These are phyloP conservation scores for Atractiella rhizophila DNA, from an alignment of 768 basidiomycete genomes.

Conservation along the genomic window DNA sequence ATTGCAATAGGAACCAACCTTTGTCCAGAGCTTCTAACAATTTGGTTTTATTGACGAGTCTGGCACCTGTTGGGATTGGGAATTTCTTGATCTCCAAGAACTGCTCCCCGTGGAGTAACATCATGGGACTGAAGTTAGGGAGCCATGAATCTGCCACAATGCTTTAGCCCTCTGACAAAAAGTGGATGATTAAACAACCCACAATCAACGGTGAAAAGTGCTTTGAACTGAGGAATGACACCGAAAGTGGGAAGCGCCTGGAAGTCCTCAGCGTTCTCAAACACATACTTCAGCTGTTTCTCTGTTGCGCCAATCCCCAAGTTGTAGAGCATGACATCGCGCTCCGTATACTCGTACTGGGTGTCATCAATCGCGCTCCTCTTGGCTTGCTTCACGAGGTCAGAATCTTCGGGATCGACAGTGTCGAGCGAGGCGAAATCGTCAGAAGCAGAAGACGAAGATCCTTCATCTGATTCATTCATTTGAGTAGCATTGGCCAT, in stretches of 20 bases:
- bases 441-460: constrained; percentile 4
- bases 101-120: constrained; percentile 93
- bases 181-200: background rate
- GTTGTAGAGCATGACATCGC: constrained; percentile 84
- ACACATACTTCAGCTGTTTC: constrained; percentile 73
- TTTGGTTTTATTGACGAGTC: constrained; percentile 49
- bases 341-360: constrained; percentile 54
- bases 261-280: constrained; percentile 69
- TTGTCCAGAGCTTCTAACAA: constrained; percentile 29
- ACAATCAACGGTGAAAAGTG: constrained; percentile 35
- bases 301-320: constrained; percentile 81
- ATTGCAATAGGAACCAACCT: constrained; percentile 4
- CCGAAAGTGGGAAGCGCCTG: constrained; percentile 75
- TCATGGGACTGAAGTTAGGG: constrained; percentile 86
- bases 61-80: constrained; percentile 61
- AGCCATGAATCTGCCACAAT: constrained; percentile 42
- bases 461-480: too few relatives aligned
- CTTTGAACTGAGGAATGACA: constrained; percentile 68
- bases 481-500: background rate
- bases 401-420: constrained; percentile 53
- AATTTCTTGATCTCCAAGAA: constrained; percentile 55
- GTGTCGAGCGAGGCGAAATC: constrained; percentile 9
- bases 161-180: background rate
- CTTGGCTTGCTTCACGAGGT: constrained; percentile 61
- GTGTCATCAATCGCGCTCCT: constrained; percentile 27